Percentiles rank a stretch among this genome's conserved stretches.
Conservation (phyloP, 169 alveolate genomes). For the Plasmodium knowlesi region DNA sequence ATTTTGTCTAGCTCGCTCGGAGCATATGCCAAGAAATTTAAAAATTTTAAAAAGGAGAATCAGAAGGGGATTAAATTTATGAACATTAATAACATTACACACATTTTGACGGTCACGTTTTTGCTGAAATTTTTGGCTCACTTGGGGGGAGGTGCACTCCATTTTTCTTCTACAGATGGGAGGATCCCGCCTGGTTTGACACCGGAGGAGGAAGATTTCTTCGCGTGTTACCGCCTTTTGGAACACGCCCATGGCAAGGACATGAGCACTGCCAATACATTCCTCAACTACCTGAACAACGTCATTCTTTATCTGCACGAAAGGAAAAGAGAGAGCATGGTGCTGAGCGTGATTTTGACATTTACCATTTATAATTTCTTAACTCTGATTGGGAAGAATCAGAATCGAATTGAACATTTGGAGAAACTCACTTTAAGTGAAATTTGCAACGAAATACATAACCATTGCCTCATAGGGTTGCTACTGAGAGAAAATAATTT, state of each 20-base stretch:
- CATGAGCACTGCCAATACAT: neutral
- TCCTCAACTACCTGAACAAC: conserved; percentile 51
- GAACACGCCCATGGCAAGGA: conserved; percentile 33
- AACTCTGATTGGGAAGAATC: neutral
- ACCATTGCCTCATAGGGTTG: conserved; percentile 28
- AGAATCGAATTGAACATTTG: neutral
- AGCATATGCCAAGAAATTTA: conserved; percentile 15
- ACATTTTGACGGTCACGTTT: conserved; percentile 30
- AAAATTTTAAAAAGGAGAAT: conserved; percentile 49
- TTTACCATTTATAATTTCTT: conserved; percentile 56
- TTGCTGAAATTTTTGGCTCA: neutral
- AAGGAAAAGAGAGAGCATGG: conserved; percentile 56
- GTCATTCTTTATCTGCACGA: conserved; percentile 47
- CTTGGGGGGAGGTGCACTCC: neutral
- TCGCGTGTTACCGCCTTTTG: conserved; percentile 14
- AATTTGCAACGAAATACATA: conserved; percentile 2
- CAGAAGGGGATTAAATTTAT: conserved; percentile 49
- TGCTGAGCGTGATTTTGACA: conserved; percentile 41
- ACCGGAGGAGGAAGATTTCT: neutral
- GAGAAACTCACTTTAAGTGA: conserved; percentile 16
- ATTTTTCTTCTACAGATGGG: neutral
- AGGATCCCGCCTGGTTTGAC: neutral
- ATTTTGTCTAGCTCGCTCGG: conserved; percentile 42
- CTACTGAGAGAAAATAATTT: conserved; percentile 50
- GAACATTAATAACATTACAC: conserved; percentile 63